Evolutionary conservation across 768 basidiomycete genomes (phyloP).

Genomic region (Leccinum disarticulatum): DNA sequence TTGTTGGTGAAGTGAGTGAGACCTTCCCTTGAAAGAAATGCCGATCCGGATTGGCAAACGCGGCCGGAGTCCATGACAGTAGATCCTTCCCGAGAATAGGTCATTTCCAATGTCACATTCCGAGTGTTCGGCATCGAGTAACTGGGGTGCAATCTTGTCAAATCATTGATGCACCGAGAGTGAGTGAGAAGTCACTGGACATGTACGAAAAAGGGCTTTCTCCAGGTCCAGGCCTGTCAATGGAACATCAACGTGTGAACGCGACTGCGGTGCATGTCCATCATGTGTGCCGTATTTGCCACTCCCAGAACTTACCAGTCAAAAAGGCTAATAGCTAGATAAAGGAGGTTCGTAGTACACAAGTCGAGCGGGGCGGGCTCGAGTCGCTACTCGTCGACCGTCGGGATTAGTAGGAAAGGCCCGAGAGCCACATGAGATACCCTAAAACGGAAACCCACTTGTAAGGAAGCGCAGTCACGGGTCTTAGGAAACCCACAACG

Average conservation of each 20-base stretch:
- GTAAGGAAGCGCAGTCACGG: slow-evolving; percentile 33
- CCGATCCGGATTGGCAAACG: slow-evolving; percentile 8
- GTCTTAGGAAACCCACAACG: slow-evolving; percentile 20
- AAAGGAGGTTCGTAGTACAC: background rate
- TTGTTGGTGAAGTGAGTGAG: background rate
- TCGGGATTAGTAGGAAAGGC: slow-evolving; percentile 3
- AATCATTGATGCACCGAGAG: background rate
- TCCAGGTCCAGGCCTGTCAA: background rate
- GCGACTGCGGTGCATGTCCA: background rate
- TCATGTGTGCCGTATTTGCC: background rate
- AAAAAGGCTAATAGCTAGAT: background rate
- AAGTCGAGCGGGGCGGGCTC: background rate
- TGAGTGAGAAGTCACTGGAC: background rate
- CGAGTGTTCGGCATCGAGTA: background rate
- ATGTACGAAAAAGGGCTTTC: background rate
- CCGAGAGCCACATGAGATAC: slow-evolving; percentile 14
- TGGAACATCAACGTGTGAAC: background rate
- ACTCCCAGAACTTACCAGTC: background rate
- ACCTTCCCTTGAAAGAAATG: background rate
- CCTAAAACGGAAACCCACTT: slow-evolving; percentile 25
- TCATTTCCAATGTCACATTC: slow-evolving; percentile 16
- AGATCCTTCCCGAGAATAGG: slow-evolving; percentile 20
- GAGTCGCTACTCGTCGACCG: background rate
- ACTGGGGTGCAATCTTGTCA: slow-evolving; percentile 2
- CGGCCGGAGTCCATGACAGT: slow-evolving; percentile 10